Conservation (phyloP, 805 yeast genomes). For the Candida koratica region DNA sequence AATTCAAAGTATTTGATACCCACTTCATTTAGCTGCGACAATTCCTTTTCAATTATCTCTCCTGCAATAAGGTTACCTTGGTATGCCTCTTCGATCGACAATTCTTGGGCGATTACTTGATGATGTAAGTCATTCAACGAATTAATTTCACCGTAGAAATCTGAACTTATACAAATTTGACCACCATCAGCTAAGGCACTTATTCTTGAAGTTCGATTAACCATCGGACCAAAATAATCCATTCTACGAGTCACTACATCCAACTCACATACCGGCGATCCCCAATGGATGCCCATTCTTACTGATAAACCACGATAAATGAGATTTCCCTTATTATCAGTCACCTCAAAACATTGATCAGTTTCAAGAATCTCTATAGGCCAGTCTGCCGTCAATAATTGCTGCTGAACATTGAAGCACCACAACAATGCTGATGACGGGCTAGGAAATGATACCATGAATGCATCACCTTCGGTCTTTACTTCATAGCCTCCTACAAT, state of each 20-base stretch:
- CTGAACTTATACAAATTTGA: constrained; percentile 84
- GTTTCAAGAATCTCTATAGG: constrained; percentile 85
- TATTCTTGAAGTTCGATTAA: constrained; percentile 89
- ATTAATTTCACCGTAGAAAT: constrained; percentile 69
- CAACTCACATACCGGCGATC: constrained; percentile 90
- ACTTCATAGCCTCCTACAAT: constrained; percentile 97
- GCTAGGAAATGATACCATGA: constrained; percentile 94
- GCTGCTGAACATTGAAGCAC: constrained; percentile 92
- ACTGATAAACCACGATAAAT: constrained; percentile 89
- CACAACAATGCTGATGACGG: constrained; percentile 86
- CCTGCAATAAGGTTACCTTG: constrained; percentile 47
- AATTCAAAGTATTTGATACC: constrained; percentile 66
- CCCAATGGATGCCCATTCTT: constrained; percentile 99
- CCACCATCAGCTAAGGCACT: constrained; percentile 97
- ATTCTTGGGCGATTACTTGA: constrained; percentile 27
- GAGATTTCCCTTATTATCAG: constrained; percentile 55
- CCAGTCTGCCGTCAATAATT: constrained; percentile 83
- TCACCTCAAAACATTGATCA: constrained; percentile 76
- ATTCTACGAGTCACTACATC: constrained; percentile 94
- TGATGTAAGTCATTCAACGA: constrained; percentile 50
- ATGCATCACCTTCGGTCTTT: constrained; percentile 98
- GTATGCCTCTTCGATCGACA: constrained; percentile 37
- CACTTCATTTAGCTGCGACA: constrained; percentile 57
- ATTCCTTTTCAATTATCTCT: constrained; percentile 60
- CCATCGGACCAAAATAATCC: constrained; percentile 99